These are phyloP conservation scores for Shiraia sp. DNA, from an alignment of 2,329 filamentous ascomycete species.

Conservation along the genomic window DNA sequence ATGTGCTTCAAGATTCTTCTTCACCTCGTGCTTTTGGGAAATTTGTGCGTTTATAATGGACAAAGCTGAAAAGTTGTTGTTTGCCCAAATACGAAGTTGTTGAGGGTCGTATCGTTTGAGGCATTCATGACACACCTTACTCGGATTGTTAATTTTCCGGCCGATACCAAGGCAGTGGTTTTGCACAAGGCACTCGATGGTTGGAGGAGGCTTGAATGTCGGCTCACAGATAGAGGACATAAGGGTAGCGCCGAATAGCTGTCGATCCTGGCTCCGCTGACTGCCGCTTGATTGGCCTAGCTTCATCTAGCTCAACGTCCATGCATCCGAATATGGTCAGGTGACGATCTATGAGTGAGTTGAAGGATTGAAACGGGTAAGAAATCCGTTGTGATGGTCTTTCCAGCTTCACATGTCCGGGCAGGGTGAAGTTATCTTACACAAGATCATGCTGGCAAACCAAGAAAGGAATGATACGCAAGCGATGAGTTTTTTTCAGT, in stretches of 20 bases:
- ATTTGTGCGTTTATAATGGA: slow-evolving; percentile 24
- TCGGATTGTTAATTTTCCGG: slow-evolving; percentile 25
- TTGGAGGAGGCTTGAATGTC: slow-evolving; percentile 28
- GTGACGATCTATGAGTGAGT: neutral
- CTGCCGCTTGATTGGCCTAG: slow-evolving; percentile 13
- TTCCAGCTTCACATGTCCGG: no score
- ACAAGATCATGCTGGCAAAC: no score
- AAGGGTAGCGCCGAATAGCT: slow-evolving; percentile 14
- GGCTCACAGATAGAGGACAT: slow-evolving; percentile 20
- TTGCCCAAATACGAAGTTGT: slow-evolving; percentile 25
- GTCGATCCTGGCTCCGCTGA: slow-evolving; percentile 16
- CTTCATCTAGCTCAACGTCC: slow-evolving; percentile 22
- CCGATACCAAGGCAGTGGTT: slow-evolving; percentile 31
- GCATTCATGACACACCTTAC: slow-evolving; percentile 27
- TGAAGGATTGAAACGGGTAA: neutral
- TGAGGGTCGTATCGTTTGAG: slow-evolving; percentile 28
- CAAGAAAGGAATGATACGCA: no score
- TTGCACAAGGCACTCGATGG: slow-evolving; percentile 25
- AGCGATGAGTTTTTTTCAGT: no score
- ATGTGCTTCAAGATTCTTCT: slow-evolving; percentile 28
- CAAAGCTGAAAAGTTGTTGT: slow-evolving; percentile 16
- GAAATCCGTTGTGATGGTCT: no score
- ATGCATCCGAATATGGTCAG: slow-evolving; percentile 8
- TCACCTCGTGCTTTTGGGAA: slow-evolving; percentile 19
- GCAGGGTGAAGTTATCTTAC: no score